Conservation (phyloP, 2,329 filamentous ascomycete genomes). For the Exophiala viscosa region DNA sequence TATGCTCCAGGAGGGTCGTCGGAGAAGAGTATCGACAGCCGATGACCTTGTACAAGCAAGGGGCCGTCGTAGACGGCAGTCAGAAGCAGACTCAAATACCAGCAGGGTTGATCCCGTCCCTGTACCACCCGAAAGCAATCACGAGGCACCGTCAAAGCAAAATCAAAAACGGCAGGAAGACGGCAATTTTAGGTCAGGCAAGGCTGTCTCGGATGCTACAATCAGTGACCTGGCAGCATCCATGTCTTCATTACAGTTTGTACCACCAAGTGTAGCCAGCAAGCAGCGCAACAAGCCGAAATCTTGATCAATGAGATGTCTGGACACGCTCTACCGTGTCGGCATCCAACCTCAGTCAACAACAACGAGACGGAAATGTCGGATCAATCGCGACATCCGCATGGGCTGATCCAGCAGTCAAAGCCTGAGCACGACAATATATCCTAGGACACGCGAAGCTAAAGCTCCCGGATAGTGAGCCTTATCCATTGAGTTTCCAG, state of each 20-base stretch:
- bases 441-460: too few species aligned
- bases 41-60: slow-evolving; percentile 33
- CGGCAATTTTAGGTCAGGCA: slow-evolving; percentile 10
- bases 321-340: neutral
- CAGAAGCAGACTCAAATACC: neutral
- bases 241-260: slow-evolving; percentile 44
- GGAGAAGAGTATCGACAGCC: slow-evolving; percentile 34
- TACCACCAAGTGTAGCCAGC: slow-evolving; percentile 40
- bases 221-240: slow-evolving; percentile 40
- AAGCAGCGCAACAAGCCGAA: slow-evolving; percentile 25
- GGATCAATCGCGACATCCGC: neutral
- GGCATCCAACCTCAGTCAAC: neutral
- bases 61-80: slow-evolving; percentile 26
- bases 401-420: too few species aligned
- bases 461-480: too few species aligned
- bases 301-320: too few species aligned
- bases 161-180: neutral
- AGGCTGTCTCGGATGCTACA: slow-evolving; percentile 28
- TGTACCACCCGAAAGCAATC: neutral
- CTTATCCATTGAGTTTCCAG: too few species aligned
- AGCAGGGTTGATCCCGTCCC: slow-evolving; percentile 7
- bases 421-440: too few species aligned
- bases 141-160: neutral
- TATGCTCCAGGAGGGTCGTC: slow-evolving; percentile 60
- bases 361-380: neutral